Percentiles rank a stretch among this genome's conserved stretches.
phyloP scores from a whole-genome alignment of 768 basidiomycete genomes.

The Russula brevipes region DNA sequence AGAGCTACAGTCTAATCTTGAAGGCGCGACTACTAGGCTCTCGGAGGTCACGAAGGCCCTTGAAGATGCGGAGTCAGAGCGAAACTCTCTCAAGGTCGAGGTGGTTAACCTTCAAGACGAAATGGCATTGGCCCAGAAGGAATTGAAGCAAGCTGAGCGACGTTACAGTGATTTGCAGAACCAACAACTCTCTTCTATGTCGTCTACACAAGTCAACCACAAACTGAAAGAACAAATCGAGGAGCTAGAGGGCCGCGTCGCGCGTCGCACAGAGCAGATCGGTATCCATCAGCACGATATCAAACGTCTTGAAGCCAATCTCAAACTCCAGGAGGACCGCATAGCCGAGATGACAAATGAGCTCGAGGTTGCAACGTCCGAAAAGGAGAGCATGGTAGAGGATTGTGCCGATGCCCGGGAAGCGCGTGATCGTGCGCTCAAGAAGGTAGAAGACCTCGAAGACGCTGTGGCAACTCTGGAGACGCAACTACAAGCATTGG shows the following conservation, averaged over 20 bases:
- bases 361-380: constrained; percentile 55
- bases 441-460: constrained; percentile 55
- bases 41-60: constrained; percentile 42
- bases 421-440: constrained; percentile 59
- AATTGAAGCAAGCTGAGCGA: constrained; percentile 51
- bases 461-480: constrained; percentile 50
- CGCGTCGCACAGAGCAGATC: constrained; percentile 66
- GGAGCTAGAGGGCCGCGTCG: constrained; percentile 60
- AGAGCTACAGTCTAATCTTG: constrained; percentile 30
- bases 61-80: constrained; percentile 57
- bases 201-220: constrained; percentile 40
- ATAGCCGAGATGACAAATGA: constrained; percentile 65
- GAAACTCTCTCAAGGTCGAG: constrained; percentile 61
- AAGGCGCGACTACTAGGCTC: constrained; percentile 43
- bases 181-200: constrained; percentile 62
- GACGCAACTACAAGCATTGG: constrained; percentile 27
- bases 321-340: constrained; percentile 69
- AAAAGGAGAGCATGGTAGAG: constrained; percentile 79
- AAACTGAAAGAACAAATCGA: constrained; percentile 60
- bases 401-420: constrained; percentile 77
- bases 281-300: constrained; percentile 78
- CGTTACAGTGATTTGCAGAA: constrained; percentile 60
- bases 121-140: constrained; percentile 46
- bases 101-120: constrained; percentile 59
- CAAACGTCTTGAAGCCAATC: constrained; percentile 67